A percentile compares a stretch with the other conserved stretches of the same genome.
Conservation (phyloP, 73 alveolate species). For the Effrenium voratum region DNA sequence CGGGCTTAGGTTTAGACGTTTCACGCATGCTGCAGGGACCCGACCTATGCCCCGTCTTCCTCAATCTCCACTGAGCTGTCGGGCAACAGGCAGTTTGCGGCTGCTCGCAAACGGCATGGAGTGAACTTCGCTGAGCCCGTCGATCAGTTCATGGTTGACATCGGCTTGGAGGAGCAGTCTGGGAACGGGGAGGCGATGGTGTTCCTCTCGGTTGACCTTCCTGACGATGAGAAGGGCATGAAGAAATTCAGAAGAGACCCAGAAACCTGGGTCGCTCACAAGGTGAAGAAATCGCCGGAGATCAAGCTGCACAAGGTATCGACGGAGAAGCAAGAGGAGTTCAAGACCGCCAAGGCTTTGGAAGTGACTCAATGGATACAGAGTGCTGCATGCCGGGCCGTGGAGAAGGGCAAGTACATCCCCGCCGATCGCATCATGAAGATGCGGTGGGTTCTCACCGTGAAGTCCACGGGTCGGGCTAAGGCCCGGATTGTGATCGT, state of each 20-base stretch:
- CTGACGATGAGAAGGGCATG: neutral
- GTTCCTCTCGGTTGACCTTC: neutral
- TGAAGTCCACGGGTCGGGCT: neutral
- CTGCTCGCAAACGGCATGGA: too few species aligned
- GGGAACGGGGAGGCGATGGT: too few species aligned
- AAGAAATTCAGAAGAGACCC: neutral
- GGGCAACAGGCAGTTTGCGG: too few species aligned
- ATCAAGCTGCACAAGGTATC: neutral
- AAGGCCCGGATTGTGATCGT: neutral
- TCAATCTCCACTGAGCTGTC: too few species aligned
- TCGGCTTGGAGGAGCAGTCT: too few species aligned
- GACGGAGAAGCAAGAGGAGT: neutral
- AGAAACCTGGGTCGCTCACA: neutral
- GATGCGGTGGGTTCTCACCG: slow-evolving; percentile 1
- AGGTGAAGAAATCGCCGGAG: neutral
- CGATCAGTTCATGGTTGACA: too few species aligned
- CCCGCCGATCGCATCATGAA: neutral
- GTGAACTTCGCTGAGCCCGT: too few species aligned
- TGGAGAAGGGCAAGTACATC: neutral
- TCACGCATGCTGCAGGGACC: too few species aligned
- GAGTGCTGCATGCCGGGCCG: neutral
- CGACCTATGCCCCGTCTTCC: too few species aligned
- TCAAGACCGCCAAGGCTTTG: neutral
- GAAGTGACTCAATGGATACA: neutral
- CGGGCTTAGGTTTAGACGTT: too few species aligned